A percentile compares a stretch with the other conserved stretches of the same genome.
phyloP scores from a whole-genome alignment of 2,329 filamentous ascomycete species.

The Pyrenochaeta sp. region DNA sequence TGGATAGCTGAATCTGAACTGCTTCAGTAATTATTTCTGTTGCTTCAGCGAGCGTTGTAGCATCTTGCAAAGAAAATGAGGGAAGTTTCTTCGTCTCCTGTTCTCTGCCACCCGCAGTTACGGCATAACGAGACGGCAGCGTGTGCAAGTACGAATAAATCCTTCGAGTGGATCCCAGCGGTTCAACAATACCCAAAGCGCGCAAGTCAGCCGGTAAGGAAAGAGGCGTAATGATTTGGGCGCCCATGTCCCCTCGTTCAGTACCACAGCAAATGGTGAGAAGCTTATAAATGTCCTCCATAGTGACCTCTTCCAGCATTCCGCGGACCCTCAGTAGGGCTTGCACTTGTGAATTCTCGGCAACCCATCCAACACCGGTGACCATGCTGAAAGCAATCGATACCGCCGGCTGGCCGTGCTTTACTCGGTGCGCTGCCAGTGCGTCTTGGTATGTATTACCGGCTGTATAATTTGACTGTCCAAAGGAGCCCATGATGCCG shows the following conservation, averaged over 20 bases:
- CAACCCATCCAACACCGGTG: slow-evolving; percentile 19
- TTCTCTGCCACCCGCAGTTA: not conserved
- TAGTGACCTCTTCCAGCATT: slow-evolving; percentile 20
- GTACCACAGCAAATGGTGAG: slow-evolving; percentile 28
- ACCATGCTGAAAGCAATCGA: slow-evolving; percentile 30
- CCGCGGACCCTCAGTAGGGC: slow-evolving; percentile 11
- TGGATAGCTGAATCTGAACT: not conserved
- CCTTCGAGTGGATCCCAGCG: slow-evolving; percentile 21
- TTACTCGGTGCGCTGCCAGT: slow-evolving; percentile 29
- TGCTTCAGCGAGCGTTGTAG: not conserved
- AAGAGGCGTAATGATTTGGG: slow-evolving; percentile 29
- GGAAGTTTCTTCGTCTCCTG: not conserved
- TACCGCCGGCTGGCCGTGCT: slow-evolving; percentile 19
- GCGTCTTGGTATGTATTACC: slow-evolving; percentile 37
- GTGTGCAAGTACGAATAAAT: slow-evolving; percentile 17
- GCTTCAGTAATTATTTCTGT: not conserved
- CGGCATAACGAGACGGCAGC: slow-evolving; percentile 10
- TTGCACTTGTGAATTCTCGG: slow-evolving; percentile 20
- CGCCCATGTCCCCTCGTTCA: not conserved
- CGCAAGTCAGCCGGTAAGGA: slow-evolving; percentile 24
- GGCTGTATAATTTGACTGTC: slow-evolving; percentile 35
- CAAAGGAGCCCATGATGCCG: slow-evolving; percentile 28
- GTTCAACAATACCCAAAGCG: slow-evolving; percentile 20
- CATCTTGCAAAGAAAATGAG: not conserved
- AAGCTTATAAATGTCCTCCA: slow-evolving; percentile 28